Conservation (phyloP, 495 filamentous ascomycete species). For the Hamigera avellanea region DNA sequence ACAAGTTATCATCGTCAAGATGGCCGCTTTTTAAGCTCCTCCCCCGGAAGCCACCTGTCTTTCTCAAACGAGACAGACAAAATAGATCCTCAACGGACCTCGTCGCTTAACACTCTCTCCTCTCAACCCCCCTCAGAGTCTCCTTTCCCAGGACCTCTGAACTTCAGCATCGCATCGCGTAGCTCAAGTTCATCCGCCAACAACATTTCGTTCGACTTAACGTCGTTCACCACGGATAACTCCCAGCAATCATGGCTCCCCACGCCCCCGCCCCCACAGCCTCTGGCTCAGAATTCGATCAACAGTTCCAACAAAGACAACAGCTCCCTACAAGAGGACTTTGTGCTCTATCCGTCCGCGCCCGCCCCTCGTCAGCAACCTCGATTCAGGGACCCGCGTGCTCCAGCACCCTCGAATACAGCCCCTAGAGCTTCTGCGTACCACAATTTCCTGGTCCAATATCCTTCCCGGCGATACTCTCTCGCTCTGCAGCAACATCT, state of each 20-base stretch:
- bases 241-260: slow-evolving; percentile 51
- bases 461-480: slow-evolving; percentile 23
- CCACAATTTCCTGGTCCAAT: slow-evolving; percentile 23
- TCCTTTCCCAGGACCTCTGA: slow-evolving; percentile 42
- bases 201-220: slow-evolving; percentile 41
- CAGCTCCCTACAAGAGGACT: slow-evolving; percentile 26
- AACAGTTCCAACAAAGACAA: slow-evolving; percentile 25
- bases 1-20: slow-evolving; percentile 16
- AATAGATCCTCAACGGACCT: slow-evolving; percentile 33
- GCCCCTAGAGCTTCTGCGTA: slow-evolving; percentile 27
- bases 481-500: slow-evolving; percentile 24
- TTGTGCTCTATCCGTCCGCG: slow-evolving; percentile 30
- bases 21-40: slow-evolving; percentile 41
- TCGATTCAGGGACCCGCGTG: slow-evolving; percentile 24
- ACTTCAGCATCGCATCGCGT: slow-evolving; percentile 41
- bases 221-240: slow-evolving; percentile 56
- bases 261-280: slow-evolving; percentile 36
- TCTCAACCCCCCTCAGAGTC: slow-evolving; percentile 31
- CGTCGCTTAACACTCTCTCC: slow-evolving; percentile 22
- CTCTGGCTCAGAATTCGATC: slow-evolving; percentile 33
- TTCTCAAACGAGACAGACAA: slow-evolving; percentile 37
- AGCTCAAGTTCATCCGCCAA: slow-evolving; percentile 37
- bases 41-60: slow-evolving; percentile 22
- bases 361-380: slow-evolving; percentile 19
- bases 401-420: slow-evolving; percentile 24